Conservation (phyloP, 176 grass and related monocot genomes). For the Dactylis glomerata region DNA sequence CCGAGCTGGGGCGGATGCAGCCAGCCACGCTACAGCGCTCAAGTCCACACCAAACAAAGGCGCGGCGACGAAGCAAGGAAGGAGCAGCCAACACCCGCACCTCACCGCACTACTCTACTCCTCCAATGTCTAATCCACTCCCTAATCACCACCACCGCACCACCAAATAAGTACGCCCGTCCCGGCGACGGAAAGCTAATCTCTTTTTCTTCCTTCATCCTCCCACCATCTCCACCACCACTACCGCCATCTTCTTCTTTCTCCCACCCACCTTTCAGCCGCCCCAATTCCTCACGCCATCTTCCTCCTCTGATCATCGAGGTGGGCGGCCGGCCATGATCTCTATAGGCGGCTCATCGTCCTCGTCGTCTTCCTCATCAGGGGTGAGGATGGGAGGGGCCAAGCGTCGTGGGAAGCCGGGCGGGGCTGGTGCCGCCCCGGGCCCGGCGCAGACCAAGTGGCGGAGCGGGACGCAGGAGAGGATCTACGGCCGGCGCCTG, state of each 20-base stretch:
- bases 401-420: slow-evolving; percentile 8
- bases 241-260: slow-evolving; percentile 24
- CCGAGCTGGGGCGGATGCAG: background rate
- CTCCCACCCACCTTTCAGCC: slow-evolving; percentile 8
- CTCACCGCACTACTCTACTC: background rate
- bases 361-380: slow-evolving; percentile 5
- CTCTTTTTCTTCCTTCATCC: slow-evolving; percentile 15
- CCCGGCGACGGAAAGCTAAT: slow-evolving; percentile 38
- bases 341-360: slow-evolving; percentile 27
- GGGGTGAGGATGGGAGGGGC: background rate
- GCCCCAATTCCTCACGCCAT: slow-evolving; percentile 11
- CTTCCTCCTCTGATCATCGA: slow-evolving; percentile 6
- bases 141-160: slow-evolving; percentile 37
- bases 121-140: slow-evolving; percentile 27
- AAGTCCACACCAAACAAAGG: slow-evolving; percentile 31
- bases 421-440: background rate
- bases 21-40: background rate
- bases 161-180: slow-evolving; percentile 44
- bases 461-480: slow-evolving; percentile 69
- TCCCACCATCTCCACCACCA: slow-evolving; percentile 11
- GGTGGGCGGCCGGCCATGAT: slow-evolving; percentile 32
- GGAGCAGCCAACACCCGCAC: slow-evolving; percentile 2
- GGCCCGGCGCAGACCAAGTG: slow-evolving; percentile 55
- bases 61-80: background rate
- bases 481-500: slow-evolving; percentile 75